Conservation (phyloP, 31 red algal genomes). For the Porphyra umbilicalis region DNA sequence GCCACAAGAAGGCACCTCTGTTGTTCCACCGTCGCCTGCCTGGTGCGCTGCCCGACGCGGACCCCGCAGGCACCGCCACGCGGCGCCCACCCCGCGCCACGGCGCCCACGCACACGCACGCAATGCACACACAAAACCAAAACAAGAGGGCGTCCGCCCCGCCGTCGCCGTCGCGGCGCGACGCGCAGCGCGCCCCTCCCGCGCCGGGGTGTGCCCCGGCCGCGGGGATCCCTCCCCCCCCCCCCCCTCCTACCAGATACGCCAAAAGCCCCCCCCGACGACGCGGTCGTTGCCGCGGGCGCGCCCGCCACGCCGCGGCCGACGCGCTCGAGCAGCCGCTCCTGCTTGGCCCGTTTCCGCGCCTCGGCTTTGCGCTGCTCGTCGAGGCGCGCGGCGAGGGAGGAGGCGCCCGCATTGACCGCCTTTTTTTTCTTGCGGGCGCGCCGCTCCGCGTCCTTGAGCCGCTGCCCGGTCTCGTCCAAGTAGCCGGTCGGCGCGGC, state of each 20-base stretch:
- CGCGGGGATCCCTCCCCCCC: neutral
- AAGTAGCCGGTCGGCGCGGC: slow-evolving; percentile 16
- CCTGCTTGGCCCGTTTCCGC: slow-evolving; percentile 44
- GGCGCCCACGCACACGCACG: no score
- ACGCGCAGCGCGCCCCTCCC: no score
- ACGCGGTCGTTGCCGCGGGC: neutral
- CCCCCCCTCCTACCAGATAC: neutral
- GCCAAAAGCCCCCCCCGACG: neutral
- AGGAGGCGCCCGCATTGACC: slow-evolving; percentile 37
- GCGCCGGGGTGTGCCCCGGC: no score
- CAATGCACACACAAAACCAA: neutral
- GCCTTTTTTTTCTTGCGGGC: slow-evolving; percentile 57
- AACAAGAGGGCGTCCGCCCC: neutral
- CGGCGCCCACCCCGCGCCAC: no score
- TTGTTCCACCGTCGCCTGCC: no score
- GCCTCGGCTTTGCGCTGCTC: slow-evolving; percentile 59
- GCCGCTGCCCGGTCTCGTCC: slow-evolving; percentile 43
- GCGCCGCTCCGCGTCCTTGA: slow-evolving; percentile 37
- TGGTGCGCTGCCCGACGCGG: no score
- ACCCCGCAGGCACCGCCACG: no score
- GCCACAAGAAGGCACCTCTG: no score
- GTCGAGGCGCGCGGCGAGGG: slow-evolving; percentile 46
- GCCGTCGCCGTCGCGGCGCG: neutral
- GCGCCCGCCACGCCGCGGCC: slow-evolving; percentile 25
- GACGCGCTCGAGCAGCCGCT: slow-evolving; percentile 53